Percentiles rank a stretch among this genome's conserved stretches.
These are phyloP conservation scores for Xylaria digitata DNA, from an alignment of 2,329 filamentous ascomycete species.

Conservation along the genomic window DNA sequence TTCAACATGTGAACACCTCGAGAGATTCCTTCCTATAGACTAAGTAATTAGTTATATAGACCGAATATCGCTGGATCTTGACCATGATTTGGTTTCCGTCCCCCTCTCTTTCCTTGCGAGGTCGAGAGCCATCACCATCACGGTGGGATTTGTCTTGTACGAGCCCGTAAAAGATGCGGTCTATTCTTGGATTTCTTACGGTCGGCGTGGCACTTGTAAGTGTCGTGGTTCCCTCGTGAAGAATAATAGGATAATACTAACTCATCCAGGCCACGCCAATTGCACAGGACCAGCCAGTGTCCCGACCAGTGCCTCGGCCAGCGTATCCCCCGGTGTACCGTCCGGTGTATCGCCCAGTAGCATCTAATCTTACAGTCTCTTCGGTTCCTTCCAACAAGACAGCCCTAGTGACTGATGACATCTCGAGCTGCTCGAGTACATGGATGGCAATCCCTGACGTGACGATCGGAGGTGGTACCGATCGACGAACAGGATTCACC, in stretches of 20 bases:
- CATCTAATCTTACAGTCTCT: constrained; percentile 27
- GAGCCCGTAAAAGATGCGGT: constrained; percentile 25
- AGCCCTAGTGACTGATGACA: constrained; percentile 39
- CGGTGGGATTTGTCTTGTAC: not conserved
- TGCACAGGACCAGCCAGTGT: constrained; percentile 18
- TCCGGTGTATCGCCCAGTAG: constrained; percentile 20
- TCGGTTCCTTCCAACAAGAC: constrained; percentile 22
- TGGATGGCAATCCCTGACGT: constrained; percentile 48
- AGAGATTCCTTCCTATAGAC: constrained; percentile 11
- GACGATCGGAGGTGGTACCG: constrained; percentile 44
- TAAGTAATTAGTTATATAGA: constrained; percentile 24
- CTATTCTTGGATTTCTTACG: constrained; percentile 16
- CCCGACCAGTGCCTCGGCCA: constrained; percentile 15
- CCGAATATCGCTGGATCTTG: not conserved
- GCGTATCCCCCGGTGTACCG: constrained; percentile 12
- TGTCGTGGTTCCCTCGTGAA: constrained; percentile 4
- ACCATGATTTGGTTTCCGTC: constrained; percentile 4
- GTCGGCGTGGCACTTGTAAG: constrained; percentile 31
- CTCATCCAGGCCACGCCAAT: constrained; percentile 31
- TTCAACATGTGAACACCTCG: constrained; percentile 29
- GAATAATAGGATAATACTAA: constrained; percentile 30
- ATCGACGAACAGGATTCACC: constrained; percentile 45
- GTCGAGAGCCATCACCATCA: not conserved
- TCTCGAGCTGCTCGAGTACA: constrained; percentile 45
- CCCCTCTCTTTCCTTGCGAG: constrained; percentile 6